Base-by-base conservation (phyloP, 176 grass and related monocot species). In the Alopecurus myosuroides region DNA sequence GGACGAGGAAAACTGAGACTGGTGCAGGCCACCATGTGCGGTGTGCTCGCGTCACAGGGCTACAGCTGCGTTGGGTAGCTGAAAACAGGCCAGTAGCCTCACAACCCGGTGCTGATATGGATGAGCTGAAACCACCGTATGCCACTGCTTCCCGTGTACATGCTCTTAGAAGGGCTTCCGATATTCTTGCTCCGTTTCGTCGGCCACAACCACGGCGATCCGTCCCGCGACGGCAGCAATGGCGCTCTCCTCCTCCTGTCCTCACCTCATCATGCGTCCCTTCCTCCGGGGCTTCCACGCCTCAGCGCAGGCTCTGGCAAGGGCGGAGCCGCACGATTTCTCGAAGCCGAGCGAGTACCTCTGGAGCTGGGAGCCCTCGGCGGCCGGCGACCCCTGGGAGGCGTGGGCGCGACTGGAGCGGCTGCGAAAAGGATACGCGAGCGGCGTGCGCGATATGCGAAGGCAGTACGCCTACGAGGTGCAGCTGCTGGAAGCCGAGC, bases 381-480 rank as follows among this genome's bases (percentile, higher is more conserved):
- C 65, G 19, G 46, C 80, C 20, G 74, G 22, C 6, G 92, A 98
- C 4, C 92, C 92, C 5, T 57, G 87, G 7, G 71, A 86, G 82
- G 91, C 90, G 29, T 64, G 69, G 76, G 79, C 87, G 20, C 86
- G 58, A 37, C 89, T 95, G 51, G 87, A 89, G 15, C 81, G 92
- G 73, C 86, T 94, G 52, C 90, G 90, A 66, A 86, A 93, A 78
- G 81, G 83, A 9, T 97, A 94, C 61, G 84, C 57, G 55, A 84
- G 78, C 69, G 84, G 91, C 63, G 89, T 98, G 85, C 88, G 82
- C 60, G 49, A 87, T 58, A 70, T 93, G 40, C 87, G 91, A 46
- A 68, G 48, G 40, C 82, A 95, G 89, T 98, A 92, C 79, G 71
- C 85, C 3, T 88, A 93, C 67, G 95, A 98, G 85, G 63, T 90